Evolutionary conservation across 208 protist species (phyloP).

Genomic region (Trypanosoma platydactyli): DNA sequence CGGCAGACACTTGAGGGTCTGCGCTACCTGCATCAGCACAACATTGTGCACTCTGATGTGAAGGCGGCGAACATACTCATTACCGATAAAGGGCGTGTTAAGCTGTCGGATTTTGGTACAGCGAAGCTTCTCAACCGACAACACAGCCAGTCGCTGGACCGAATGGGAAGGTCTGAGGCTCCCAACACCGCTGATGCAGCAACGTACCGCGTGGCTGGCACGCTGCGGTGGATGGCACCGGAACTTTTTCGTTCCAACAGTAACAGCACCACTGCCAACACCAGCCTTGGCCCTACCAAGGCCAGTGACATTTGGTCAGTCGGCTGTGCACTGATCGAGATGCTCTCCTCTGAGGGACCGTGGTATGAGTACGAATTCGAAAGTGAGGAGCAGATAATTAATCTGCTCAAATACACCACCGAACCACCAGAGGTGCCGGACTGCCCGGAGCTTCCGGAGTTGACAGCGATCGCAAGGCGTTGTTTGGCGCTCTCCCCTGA

Average conservation of each 20-base stretch:
- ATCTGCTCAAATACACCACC: conserved; percentile 75
- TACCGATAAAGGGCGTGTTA: conserved; percentile 81
- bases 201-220: conserved; percentile 74
- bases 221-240: conserved; percentile 90
- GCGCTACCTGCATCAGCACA: conserved; percentile 80
- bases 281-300: conserved; percentile 54
- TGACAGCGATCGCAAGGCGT: conserved; percentile 52
- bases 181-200: conserved; percentile 16
- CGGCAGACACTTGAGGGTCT: conserved; percentile 82
- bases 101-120: conserved; percentile 91
- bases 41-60: conserved; percentile 91
- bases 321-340: conserved; percentile 90
- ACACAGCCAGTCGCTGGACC: conserved; percentile 28
- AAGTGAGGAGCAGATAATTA: conserved; percentile 85
- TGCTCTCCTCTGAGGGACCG: conserved; percentile 82
- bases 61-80: conserved; percentile 93
- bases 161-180: conserved; percentile 13
- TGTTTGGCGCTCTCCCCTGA: conserved; percentile 64
- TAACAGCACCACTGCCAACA: not conserved
- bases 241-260: conserved; percentile 53
- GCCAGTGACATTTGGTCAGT: conserved; percentile 91
- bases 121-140: conserved; percentile 70
- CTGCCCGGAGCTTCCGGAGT: conserved; percentile 66
- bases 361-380: conserved; percentile 92
- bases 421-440: conserved; percentile 84